phyloP scores from a whole-genome alignment of 2,329 filamentous ascomycete species.

The Lecanicillium sp. region DNA sequence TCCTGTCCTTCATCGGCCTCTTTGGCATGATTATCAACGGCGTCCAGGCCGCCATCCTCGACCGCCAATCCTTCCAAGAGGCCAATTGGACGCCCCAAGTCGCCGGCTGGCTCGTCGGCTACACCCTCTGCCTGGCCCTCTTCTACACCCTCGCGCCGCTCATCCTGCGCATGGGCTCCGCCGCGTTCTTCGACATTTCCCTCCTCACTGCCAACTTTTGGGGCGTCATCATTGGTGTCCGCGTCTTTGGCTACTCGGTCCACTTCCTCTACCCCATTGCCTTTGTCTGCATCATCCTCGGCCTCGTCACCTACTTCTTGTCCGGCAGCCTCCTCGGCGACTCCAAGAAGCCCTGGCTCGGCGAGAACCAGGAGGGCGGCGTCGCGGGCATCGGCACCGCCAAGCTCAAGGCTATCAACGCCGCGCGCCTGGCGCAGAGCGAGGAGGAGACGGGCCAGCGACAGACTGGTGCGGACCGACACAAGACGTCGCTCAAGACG shows the following conservation, averaged over 20 bases:
- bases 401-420: conserved; percentile 63
- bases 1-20: conserved; percentile 82
- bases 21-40: conserved; percentile 90
- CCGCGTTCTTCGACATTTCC: conserved; percentile 95
- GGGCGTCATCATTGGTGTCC: conserved; percentile 86
- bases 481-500: too few relatives aligned
- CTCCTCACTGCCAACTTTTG: conserved; percentile 94
- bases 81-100: conserved; percentile 61
- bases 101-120: conserved; percentile 80
- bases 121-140: conserved; percentile 71
- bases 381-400: conserved; percentile 78
- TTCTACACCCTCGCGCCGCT: conserved; percentile 88
- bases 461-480: background rate
- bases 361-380: conserved; percentile 74
- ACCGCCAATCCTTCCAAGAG: conserved; percentile 61
- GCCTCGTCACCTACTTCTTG: conserved; percentile 81
- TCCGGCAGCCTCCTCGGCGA: conserved; percentile 77
- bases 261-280: conserved; percentile 94
- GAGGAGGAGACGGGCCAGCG: conserved; percentile 20
- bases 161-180: conserved; percentile 80
- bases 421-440: conserved; percentile 34
- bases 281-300: conserved; percentile 84
- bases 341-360: conserved; percentile 91
- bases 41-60: conserved; percentile 84
- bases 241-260: conserved; percentile 71